Percentiles rank a stretch among this genome's conserved stretches.
phyloP scores from a whole-genome alignment of 2,329 filamentous ascomycete species.

The Ophiostoma novo-ulmi region DNA sequence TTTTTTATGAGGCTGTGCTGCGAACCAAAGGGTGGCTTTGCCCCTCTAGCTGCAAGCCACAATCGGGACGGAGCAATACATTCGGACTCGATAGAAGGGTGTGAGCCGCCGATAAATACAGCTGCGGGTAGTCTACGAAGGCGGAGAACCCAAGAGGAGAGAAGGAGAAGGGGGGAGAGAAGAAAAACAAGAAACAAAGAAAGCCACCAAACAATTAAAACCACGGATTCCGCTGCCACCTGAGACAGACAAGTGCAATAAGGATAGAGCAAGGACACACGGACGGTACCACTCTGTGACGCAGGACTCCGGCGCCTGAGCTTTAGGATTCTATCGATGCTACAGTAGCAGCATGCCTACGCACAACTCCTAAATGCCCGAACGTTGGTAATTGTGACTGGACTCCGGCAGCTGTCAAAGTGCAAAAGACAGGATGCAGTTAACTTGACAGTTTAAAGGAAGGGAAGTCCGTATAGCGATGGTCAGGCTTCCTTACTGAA shows the following conservation, averaged over 20 bases:
- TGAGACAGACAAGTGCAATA: not conserved
- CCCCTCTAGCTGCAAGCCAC: not conserved
- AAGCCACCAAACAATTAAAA: not conserved
- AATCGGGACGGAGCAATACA: not conserved
- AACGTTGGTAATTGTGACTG: not conserved
- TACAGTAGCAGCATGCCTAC: not conserved
- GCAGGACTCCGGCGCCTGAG: not conserved
- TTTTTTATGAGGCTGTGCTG: not conserved
- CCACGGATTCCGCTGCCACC: not conserved
- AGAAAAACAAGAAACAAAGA: not conserved
- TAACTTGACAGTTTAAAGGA: not conserved
- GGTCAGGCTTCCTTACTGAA: not conserved
- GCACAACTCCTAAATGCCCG: not conserved
- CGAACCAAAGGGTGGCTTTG: no score
- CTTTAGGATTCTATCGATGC: not conserved
- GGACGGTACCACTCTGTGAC: not conserved
- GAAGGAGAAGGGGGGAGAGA: not conserved
- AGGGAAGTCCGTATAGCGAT: not conserved
- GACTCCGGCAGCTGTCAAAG: not conserved
- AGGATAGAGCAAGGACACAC: not conserved
- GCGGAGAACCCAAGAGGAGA: not conserved
- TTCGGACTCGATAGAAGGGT: not conserved
- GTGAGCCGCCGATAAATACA: not conserved
- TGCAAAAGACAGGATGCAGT: no score
- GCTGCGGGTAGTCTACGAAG: not conserved